Evolutionary conservation across 2,329 filamentous ascomycete species (phyloP).

Genomic region (Claviceps digitariae): DNA sequence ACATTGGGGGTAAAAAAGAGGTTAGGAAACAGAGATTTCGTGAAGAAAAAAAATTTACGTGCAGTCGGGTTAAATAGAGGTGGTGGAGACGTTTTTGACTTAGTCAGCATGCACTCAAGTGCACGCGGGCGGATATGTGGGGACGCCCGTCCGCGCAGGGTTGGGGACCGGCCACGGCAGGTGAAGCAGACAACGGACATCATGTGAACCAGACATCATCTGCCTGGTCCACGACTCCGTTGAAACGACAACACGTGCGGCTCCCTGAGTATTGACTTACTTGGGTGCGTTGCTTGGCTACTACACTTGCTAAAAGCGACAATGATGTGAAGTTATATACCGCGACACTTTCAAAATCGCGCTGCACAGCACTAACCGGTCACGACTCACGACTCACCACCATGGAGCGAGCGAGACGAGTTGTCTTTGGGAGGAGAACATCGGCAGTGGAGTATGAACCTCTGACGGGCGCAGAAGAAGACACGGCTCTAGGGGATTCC

Average conservation of each 20-base stretch:
- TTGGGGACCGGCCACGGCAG: neutral
- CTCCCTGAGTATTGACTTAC: too few species aligned
- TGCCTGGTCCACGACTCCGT: too few species aligned
- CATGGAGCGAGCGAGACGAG: constrained; percentile 17
- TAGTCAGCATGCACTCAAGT: neutral
- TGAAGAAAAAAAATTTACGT: neutral
- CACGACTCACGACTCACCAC: neutral
- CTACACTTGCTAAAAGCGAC: neutral
- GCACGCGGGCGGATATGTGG: too few species aligned
- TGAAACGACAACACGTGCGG: too few species aligned
- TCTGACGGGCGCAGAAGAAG: constrained; percentile 16
- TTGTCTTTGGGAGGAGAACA: neutral
- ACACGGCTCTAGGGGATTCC: constrained; percentile 14
- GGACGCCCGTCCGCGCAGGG: too few species aligned
- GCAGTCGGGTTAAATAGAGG: neutral
- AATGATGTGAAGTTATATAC: neutral
- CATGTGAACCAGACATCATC: too few species aligned
- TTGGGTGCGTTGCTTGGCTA: too few species aligned
- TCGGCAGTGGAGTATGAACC: constrained; percentile 19
- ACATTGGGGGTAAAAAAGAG: neutral
- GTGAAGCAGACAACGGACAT: too few species aligned
- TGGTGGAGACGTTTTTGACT: neutral
- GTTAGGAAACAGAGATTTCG: too few species aligned
- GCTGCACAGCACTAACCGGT: neutral
- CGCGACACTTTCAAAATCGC: neutral